These are phyloP conservation scores for Botrytis tulipae DNA, from an alignment of 2,329 filamentous ascomycete species.

Conservation along the genomic window DNA sequence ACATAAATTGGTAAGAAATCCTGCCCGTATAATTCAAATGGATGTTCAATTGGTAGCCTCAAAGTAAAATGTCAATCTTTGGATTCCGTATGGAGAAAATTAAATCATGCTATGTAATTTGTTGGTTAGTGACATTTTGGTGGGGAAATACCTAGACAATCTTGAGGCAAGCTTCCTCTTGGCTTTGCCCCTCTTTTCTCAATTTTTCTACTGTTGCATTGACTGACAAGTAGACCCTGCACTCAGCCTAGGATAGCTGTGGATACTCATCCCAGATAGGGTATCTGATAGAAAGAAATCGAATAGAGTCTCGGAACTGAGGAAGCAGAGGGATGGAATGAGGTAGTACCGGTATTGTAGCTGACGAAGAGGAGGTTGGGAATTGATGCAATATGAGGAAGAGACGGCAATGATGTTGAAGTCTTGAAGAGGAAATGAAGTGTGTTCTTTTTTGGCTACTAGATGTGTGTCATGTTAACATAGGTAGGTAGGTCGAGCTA, in stretches of 20 bases:
- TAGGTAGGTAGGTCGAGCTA: no score
- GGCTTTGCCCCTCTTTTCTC: constrained; percentile 12
- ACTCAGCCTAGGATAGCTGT: background rate
- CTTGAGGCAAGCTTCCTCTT: background rate
- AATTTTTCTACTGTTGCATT: background rate
- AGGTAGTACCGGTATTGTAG: no score
- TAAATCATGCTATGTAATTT: background rate
- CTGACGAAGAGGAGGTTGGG: background rate
- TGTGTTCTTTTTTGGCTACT: background rate
- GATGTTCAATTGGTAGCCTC: background rate
- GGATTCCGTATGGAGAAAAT: background rate
- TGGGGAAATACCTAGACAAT: constrained; percentile 1
- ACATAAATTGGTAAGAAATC: background rate
- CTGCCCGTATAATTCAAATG: background rate
- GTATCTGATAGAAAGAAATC: background rate
- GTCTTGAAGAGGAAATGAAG: no score
- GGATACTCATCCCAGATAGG: background rate
- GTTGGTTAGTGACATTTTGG: background rate
- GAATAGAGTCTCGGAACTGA: background rate
- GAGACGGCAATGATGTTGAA: background rate
- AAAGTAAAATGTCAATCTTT: background rate
- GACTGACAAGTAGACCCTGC: constrained; percentile 11
- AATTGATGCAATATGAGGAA: background rate
- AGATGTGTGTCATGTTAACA: background rate
- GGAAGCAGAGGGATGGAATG: background rate